Conservation (phyloP, 164 flowering plant genomes). For the Platanus orientalis region DNA sequence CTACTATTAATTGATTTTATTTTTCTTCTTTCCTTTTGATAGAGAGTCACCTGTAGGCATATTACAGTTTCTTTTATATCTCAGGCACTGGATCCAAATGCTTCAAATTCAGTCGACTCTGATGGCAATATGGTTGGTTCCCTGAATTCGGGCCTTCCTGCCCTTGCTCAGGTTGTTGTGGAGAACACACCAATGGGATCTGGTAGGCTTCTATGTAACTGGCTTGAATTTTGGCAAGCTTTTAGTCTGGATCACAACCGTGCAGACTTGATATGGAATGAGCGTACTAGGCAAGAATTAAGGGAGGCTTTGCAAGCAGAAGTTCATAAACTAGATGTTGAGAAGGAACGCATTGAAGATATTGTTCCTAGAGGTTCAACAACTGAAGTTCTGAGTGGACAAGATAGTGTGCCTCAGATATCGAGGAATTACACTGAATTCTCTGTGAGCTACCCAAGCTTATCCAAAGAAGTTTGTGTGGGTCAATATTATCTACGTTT, state of each 20-base stretch:
- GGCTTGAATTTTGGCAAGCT: slow-evolving; percentile 98
- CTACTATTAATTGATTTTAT: no score
- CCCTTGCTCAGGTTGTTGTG: slow-evolving; percentile 96
- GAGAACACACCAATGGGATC: slow-evolving; percentile 93
- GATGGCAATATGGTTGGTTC: slow-evolving; percentile 35
- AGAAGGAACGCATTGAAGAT: slow-evolving; percentile 93
- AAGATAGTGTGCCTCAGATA: slow-evolving; percentile 63
- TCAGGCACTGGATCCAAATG: slow-evolving; percentile 39
- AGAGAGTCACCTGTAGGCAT: no score
- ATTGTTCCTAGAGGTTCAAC: slow-evolving; percentile 66
- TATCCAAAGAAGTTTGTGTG: slow-evolving; percentile 97
- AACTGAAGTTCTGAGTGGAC: slow-evolving; percentile 39
- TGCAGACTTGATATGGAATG: slow-evolving; percentile 98
- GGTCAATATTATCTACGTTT: slow-evolving; percentile 94
- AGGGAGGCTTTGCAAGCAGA: slow-evolving; percentile 86
- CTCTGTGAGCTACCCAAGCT: slow-evolving; percentile 74
- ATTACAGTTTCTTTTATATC: slow-evolving; percentile 26
- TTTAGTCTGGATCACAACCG: slow-evolving; percentile 98
- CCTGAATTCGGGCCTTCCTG: slow-evolving; percentile 55
- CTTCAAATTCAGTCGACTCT: slow-evolving; percentile 33
- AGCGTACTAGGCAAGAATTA: slow-evolving; percentile 91
- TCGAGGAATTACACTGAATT: slow-evolving; percentile 96
- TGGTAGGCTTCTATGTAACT: slow-evolving; percentile 84
- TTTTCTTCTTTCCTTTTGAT: no score
- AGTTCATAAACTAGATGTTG: slow-evolving; percentile 86